Base-by-base conservation (phyloP, 345 rosid species). In the Adansonia digitata region DNA sequence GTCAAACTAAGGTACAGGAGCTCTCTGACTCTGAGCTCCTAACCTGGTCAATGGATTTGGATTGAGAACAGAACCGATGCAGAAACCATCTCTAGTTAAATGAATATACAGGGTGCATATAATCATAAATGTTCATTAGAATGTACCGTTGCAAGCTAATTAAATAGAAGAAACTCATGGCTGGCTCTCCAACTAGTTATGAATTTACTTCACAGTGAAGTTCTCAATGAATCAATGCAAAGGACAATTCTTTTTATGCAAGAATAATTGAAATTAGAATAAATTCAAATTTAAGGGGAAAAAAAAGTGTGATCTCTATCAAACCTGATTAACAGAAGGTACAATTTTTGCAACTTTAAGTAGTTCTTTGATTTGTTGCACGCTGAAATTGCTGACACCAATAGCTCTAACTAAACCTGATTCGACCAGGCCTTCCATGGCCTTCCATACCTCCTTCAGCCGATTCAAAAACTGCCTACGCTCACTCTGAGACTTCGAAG, bases 291-390 rank as follows among this genome's bases (percentile, higher is more conserved):
- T 55, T 7, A 24, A n/a, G 43, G 17, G 15, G 37, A 20, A 11
- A 51, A 46, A 53, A 72, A n/a, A 63, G 29, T 31, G 27, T 6
- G 26, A 31, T 52, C 34, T 34, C 27, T 43, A 27, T 53, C 80
- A 1, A 77, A 88, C 92, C 89, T 88, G 92, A 80, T 84, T 86
- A 71, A 88, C 92, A 0, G 92, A 86, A 17, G 92, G 92, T 26
- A 86, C 80, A 20, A 88, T 59, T 78, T 84, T 86, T 12, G 92
- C 84, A 73, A 88, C 84, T 77, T 83, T 84, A 45, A 88, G 86
- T 80, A 88, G 75, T 75, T 86, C 89, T 78, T 83, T 85, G 79
- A 88, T 82, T 82, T 88, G 88, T 55, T 82, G 80, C 59, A 84
- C 78, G 69, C 75, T 78, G 73, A 88, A 88, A 76, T 88, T 86